Percentiles rank a stretch among this genome's conserved stretches.
Evolutionary conservation across 2,329 filamentous ascomycete genomes (phyloP).

Genomic region (Blastomyces gilchristii): DNA sequence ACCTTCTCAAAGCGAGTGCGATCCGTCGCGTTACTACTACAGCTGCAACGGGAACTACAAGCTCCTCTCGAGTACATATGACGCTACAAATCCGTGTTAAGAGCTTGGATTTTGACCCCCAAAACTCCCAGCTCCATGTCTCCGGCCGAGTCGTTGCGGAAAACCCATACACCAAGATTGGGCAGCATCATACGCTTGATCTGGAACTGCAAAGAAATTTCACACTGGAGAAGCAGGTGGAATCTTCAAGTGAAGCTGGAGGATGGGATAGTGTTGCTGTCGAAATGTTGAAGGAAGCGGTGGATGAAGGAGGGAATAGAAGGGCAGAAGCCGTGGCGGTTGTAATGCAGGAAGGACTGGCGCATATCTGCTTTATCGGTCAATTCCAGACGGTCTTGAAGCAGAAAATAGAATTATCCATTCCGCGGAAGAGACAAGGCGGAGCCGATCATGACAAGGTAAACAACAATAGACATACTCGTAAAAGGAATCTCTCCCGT

Average conservation of each 20-base stretch:
- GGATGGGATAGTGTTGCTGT: conserved; percentile 87
- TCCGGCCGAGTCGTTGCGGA: conserved; percentile 55
- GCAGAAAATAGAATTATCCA: conserved; percentile 40
- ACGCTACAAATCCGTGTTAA: conserved; percentile 57
- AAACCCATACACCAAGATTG: conserved; percentile 57
- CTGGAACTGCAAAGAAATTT: conserved; percentile 82
- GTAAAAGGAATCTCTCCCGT: not conserved
- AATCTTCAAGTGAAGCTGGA: conserved; percentile 29
- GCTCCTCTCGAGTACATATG: conserved; percentile 54
- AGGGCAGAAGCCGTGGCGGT: conserved; percentile 79
- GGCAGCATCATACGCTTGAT: conserved; percentile 63
- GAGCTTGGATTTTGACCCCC: conserved; percentile 58
- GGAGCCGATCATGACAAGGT: conserved; percentile 42
- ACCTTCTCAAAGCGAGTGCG: conserved; percentile 55
- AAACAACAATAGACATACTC: conserved; percentile 8
- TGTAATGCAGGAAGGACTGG: conserved; percentile 70
- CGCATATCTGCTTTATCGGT: conserved; percentile 43
- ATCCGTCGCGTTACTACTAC: conserved; percentile 56
- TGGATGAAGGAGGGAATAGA: conserved; percentile 57
- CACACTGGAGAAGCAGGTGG: conserved; percentile 69
- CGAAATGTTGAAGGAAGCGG: conserved; percentile 65
- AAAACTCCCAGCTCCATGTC: conserved; percentile 58
- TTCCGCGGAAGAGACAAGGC: conserved; percentile 39
- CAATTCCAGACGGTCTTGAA: conserved; percentile 41
- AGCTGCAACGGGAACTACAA: conserved; percentile 47